Base-by-base conservation (phyloP, 129 eudicot genomes). In the Oenanthe sinensis region DNA sequence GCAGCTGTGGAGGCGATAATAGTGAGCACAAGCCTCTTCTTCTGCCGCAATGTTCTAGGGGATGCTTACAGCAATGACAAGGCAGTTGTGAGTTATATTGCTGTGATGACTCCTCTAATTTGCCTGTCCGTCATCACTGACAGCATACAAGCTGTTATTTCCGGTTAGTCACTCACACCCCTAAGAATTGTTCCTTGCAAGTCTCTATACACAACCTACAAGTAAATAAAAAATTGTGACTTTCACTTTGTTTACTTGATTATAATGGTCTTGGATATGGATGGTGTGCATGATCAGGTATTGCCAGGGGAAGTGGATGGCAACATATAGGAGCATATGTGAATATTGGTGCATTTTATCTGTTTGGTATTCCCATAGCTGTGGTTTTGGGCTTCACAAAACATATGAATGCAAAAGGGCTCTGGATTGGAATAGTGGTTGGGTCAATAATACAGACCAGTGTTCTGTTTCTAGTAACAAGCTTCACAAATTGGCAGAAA, bases 301-400 rank as follows among this genome's bases (percentile, higher is more conserved):
- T 91, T 50, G 92, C 88, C 0, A 88, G 92, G 89, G 95, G 97
- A 62, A 81, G 95, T 24, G 95, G 97, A 52, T 91, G 97, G 94
- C 97, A 91, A 77, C 89, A 86, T 80, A 81, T 87, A 1, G 97
- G 95, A 37, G 97, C 97, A 22, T 91, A 89, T 69, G 84, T 91
- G 40, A 89, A 88, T 74, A 84, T 89, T 54, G 95, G 85, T 26
- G 87, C 95, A 45, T 91, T 78, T 80, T 91, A 89, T 82, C 26
- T 91, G 75, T 88, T 89, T 47, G 97, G 92, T 79, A 76, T 91
- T 14, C 95, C 97, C 11, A 33, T 84, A 44, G 92, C 95, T 4
- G 40, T 80, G 40, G 77, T 85, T 37, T 75, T 89, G 12, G 97
- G 95, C 39, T 91, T 91, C 74, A 79, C 78, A 24, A 63, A 85